phyloP scores from a whole-genome alignment of 2,329 filamentous ascomycete species.

The Paracoccidioides brasiliensis region DNA sequence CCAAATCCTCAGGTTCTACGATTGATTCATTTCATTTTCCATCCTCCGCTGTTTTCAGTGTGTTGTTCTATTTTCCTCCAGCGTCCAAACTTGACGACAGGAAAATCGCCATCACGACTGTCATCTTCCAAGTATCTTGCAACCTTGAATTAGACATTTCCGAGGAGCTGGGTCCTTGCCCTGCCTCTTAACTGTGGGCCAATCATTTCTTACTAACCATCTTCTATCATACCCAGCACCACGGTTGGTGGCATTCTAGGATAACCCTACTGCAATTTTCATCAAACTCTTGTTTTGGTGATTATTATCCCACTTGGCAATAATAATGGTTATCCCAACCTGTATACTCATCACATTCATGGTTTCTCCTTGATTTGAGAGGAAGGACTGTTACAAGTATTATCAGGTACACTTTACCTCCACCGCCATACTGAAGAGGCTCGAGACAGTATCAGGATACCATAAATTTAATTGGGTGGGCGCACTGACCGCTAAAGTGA shows the following conservation, averaged over 20 bases:
- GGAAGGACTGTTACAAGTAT: too few relatives aligned
- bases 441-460: too few relatives aligned
- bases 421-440: too few relatives aligned
- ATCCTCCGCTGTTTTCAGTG: too few relatives aligned
- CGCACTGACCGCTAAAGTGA: too few relatives aligned
- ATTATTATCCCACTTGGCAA: neutral
- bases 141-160: neutral
- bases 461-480: too few relatives aligned
- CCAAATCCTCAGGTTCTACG: too few relatives aligned
- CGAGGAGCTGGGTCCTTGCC: neutral
- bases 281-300: neutral
- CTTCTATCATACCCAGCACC: neutral
- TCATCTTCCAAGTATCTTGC: neutral
- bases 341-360: neutral
- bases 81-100: neutral
- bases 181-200: neutral
- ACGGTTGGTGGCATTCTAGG: neutral
- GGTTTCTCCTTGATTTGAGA: too few relatives aligned
- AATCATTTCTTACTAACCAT: neutral
- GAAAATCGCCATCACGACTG: neutral
- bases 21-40: too few relatives aligned
- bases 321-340: neutral
- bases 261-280: neutral
- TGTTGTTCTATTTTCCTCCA: too few relatives aligned
- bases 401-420: too few relatives aligned